Evolutionary conservation across 306 rosid genomes (phyloP).

Genomic region (Carpinus fangiana): DNA sequence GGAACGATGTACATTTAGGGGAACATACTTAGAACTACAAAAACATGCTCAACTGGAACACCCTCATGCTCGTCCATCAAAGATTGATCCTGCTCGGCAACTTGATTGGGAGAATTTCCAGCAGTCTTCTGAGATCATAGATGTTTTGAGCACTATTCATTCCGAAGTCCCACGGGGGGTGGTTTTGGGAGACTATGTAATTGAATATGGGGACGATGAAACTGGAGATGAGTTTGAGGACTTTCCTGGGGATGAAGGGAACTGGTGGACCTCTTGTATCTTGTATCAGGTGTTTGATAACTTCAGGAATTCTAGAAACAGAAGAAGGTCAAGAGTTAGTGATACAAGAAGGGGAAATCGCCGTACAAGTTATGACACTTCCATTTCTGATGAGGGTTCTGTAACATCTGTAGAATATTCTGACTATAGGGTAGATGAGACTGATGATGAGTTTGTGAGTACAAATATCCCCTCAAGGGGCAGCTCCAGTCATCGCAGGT

Average conservation of each 20-base stretch:
- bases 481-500: conserved; percentile 75
- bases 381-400: conserved; percentile 84
- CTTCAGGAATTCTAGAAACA: conserved; percentile 80
- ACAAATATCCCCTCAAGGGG: conserved; percentile 58
- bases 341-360: conserved; percentile 68
- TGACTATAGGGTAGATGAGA: conserved; percentile 71
- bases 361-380: conserved; percentile 69
- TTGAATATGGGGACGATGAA: conserved; percentile 90
- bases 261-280: conserved; percentile 98
- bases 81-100: conserved; percentile 88
- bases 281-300: conserved; percentile 87
- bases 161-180: conserved; percentile 90
- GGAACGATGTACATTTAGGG: conserved; percentile 62
- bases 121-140: conserved; percentile 93
- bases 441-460: conserved; percentile 65
- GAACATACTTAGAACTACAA: conserved; percentile 75
- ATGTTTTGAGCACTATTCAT: conserved; percentile 94
- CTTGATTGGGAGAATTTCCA: conserved; percentile 99
- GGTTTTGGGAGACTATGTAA: conserved; percentile 92
- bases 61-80: conserved; percentile 87
- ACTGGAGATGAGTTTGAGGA: conserved; percentile 83
- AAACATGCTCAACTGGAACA: conserved; percentile 80
- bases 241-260: conserved; percentile 79
- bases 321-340: conserved; percentile 75
- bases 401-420: conserved; percentile 69